phyloP scores from a whole-genome alignment of 768 basidiomycete species.

The Chalciporus sphaerocephalus region DNA sequence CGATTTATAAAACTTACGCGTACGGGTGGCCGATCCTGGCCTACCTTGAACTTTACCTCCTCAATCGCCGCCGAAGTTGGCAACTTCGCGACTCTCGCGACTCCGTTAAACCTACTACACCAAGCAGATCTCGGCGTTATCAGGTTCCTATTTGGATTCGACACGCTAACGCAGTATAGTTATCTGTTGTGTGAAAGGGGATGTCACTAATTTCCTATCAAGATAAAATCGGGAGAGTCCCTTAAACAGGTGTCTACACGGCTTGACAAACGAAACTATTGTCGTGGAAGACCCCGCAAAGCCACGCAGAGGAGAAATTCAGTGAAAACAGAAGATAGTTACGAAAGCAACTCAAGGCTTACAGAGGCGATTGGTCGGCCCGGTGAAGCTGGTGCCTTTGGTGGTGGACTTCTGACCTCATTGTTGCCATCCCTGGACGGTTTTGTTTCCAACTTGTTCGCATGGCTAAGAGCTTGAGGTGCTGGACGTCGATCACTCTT shows the following conservation, averaged over 20 bases:
- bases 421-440: background rate
- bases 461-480: background rate
- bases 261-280: background rate
- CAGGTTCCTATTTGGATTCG: constrained; percentile 5
- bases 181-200: background rate
- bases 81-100: background rate
- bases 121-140: background rate
- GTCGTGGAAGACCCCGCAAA: background rate
- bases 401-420: background rate
- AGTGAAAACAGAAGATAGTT: background rate
- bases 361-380: background rate
- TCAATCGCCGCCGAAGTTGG: background rate
- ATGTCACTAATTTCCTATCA: background rate
- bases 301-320: background rate
- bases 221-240: background rate
- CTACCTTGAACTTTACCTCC: background rate
- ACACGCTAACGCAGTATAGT: background rate
- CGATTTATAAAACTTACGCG: constrained; percentile 1
- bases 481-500: too few relatives aligned
- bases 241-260: background rate
- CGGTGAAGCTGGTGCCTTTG: too few relatives aligned
- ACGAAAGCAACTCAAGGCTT: background rate
- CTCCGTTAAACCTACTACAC: background rate
- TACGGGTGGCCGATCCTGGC: constrained; percentile 2
- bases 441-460: background rate